Percentiles rank a stretch among this genome's conserved stretches.
These are phyloP conservation scores for Trichoderma cornu-damae DNA, from an alignment of 2,329 filamentous ascomycete species.

Conservation along the genomic window DNA sequence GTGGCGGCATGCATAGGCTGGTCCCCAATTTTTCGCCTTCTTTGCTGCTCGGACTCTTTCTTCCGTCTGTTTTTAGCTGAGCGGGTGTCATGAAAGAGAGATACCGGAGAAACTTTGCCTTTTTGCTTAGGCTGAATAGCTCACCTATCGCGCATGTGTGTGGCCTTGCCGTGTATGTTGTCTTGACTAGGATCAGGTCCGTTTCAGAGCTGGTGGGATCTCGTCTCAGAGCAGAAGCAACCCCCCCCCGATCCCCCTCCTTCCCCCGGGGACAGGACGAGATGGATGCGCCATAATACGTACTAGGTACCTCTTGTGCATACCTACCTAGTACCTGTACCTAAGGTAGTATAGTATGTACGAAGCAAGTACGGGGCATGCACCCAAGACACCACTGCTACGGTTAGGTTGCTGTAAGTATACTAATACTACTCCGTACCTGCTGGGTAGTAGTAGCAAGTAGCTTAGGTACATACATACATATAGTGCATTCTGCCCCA, in stretches of 20 bases:
- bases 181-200: conserved; percentile 18
- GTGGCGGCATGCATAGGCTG: conserved; percentile 19
- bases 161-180: conserved; percentile 16
- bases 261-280: too few relatives aligned
- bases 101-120: conserved; percentile 16
- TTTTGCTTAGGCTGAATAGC: conserved; percentile 18
- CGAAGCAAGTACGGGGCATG: too few relatives aligned
- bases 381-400: too few relatives aligned
- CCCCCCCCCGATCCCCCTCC: too few relatives aligned
- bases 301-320: too few relatives aligned
- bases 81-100: conserved; percentile 17
- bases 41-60: conserved; percentile 1
- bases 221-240: conserved; percentile 12
- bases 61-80: conserved; percentile 18
- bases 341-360: too few relatives aligned
- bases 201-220: conserved; percentile 14
- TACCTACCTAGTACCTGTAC: too few relatives aligned
- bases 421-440: too few relatives aligned
- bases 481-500: too few relatives aligned
- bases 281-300: conserved; percentile 13
- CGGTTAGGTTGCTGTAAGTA: too few relatives aligned
- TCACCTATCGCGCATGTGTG: conserved; percentile 15
- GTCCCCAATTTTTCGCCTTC: neutral
- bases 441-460: too few relatives aligned
- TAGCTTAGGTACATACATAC: conserved; percentile 6